Base-by-base conservation (phyloP, 345 rosid species). In the Lagerstroemia speciosa region DNA sequence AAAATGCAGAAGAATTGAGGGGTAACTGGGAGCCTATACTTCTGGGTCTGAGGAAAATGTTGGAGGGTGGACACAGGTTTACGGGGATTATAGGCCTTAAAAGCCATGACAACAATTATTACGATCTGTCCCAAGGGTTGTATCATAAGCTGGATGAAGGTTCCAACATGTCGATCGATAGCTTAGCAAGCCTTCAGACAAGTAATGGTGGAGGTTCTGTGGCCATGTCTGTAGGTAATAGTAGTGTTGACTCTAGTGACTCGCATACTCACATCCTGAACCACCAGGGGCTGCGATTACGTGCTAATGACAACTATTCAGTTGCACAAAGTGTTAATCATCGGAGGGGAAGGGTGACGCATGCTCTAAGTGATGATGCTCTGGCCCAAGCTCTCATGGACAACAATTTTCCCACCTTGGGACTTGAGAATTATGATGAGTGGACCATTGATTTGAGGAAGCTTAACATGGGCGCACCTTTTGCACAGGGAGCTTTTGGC, bases 401-500 rank as follows among this genome's bases (percentile, higher is more conserved):
- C 76, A 40, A 31, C 66, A 68, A 57, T 46, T 75, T 46, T 65
- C 81, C 78, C 3, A 78, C 77, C 1, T 70, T 72, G 69, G 82
- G 79, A 53, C 84, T 78, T 31, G 74, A 66, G 32, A 76, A 73
- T 69, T 78, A 67, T 19, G 76, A 75, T 29, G 82, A 81, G 66
- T 81, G 80, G 84, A 81, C 81, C 34, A 48, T 78, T n/a, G 78
- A 81, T 61, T 72, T 81, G 38, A 73, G 78, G 66, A 78, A 73
- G 68, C 84, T 81, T 48, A 76, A 71, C 53, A 78, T 81, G 82
- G 84, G 84, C 4, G 58, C 76, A 9, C 68, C 84, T 64, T 81
- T 81, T 73, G 84, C 84, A 5, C 82, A 81, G 72, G 84, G 84
- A 36, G 78, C 82, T 69, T 81, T 81, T 67, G 82, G 84, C 60